Conservation (phyloP, 2,329 filamentous ascomycete species). For the Akanthomyces muscarius region DNA sequence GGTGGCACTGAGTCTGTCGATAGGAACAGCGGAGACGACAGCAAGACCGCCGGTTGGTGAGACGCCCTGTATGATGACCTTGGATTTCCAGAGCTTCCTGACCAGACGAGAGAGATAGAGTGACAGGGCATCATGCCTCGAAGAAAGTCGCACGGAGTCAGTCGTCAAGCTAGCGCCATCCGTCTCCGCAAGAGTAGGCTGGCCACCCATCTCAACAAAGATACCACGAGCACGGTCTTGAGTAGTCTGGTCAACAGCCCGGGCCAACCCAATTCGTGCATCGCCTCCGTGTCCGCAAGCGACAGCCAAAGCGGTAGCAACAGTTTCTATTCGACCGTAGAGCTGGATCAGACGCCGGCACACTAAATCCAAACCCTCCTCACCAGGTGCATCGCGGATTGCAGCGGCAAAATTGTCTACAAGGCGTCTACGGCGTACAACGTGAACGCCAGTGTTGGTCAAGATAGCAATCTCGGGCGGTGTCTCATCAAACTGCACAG, state of each 20-base stretch:
- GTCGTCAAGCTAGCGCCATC: constrained; percentile 68
- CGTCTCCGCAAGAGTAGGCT: constrained; percentile 74
- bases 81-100: constrained; percentile 80
- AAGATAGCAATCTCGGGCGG: constrained; percentile 83
- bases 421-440: constrained; percentile 76
- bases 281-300: constrained; percentile 92
- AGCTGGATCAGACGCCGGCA: constrained; percentile 77
- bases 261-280: constrained; percentile 62
- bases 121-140: constrained; percentile 81
- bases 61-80: constrained; percentile 58
- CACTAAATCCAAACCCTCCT: constrained; percentile 77
- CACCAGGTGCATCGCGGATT: constrained; percentile 67
- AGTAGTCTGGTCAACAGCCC: constrained; percentile 79
- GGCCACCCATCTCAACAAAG: constrained; percentile 90
- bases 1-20: constrained; percentile 66
- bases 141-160: constrained; percentile 82
- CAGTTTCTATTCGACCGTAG: constrained; percentile 85
- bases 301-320: constrained; percentile 87
- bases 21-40: constrained; percentile 63
- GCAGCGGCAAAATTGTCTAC: constrained; percentile 89
- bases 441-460: constrained; percentile 85
- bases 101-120: constrained; percentile 86
- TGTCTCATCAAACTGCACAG: constrained; percentile 87
- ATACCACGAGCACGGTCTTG: constrained; percentile 79
- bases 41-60: constrained; percentile 55